Evolutionary conservation across 1,139 yeast species (phyloP), one percentile per base, ranked within the genome.

Genomic region (Taiozyma sp.): DNA sequence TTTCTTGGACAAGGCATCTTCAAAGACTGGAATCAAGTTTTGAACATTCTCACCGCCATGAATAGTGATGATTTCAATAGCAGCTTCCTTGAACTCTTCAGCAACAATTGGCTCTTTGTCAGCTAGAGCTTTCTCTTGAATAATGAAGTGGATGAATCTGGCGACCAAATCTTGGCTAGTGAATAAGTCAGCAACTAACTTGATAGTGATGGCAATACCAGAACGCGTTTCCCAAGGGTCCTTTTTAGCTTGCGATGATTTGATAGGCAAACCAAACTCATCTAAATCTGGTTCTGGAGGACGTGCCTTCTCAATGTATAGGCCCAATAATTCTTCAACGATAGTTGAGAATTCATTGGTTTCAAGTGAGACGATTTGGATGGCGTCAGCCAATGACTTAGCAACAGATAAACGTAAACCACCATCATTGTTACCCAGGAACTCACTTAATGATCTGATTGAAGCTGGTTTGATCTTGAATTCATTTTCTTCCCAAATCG

Each of bases 41-140:
- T 90, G 96, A 30, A 91, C 85, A 53, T 76, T 74, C 5, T 69
- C 65, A 23, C 80, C 73, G 22, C 96, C 97, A 58, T 85, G 87
- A 2, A 66, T 62, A 46, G 82, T 76, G 50, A 93, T 81, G 41
- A 89, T 75, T 43, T 78, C 81, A 52, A 86, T 76, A 51, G 97
- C 99, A n/a, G 97, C 95, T 53, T 86, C 93, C 64, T 90, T 91
- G 66, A 92, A 77, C 64, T 87, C 95, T 57, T 84, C 87, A 53
- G 93, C 82, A 4, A 90, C 97, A 50, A 80, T 70, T 4, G 79
- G 74, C 55, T 87, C 87, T 54, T 78, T 76, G 64, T 92, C 98
- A 39, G 89, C 91, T 48, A 91, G 70, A 0, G 91, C 86, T 47
- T 80, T 78, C 32, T 78, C 79, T 22, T 77, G 70, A 24, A 86